Base-by-base conservation (phyloP, 2,329 filamentous ascomycete genomes). In the Stagonosporopsis tanaceti region DNA sequence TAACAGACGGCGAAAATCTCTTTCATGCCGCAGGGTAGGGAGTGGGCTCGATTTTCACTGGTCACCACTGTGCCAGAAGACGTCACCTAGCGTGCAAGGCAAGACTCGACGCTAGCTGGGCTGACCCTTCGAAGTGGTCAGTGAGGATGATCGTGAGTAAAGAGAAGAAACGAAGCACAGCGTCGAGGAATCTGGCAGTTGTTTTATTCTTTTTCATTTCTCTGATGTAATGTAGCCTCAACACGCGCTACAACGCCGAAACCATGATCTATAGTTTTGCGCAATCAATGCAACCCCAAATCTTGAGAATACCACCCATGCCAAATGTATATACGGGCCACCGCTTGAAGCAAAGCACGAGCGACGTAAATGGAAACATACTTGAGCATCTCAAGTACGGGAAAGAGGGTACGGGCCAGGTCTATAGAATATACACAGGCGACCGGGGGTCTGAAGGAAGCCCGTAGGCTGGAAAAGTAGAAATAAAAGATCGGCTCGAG, bases 351-450 rank as follows among this genome's bases (percentile, higher is more conserved):
- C 57, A 55, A 42, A 45, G 14, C 47, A 35, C 47, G 41, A 53
- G 46, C 45, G 50, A 50, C 32, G 52, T 59, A 59, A 24, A 52
- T 40, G 38, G 47, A 51, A 59, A 52, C 45, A 59, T 59, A 56
- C 53, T 45, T 59, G 47, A 53, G 22, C 22, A 22, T 22, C 28
- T 45, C 52, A 55, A 59, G 48, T 45, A 48, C 53, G 44, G 32
- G 51, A 52, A 53, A 54, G 42, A 35, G 47, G 34, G 25, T 56
- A 62, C 50, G 67, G 64, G 67, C 68, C 66, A 62, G 63, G 59
- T 66, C 56, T 64, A 53, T 45, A 50, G 60, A 72, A 69, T 75
- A 75, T 75, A 67, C 73, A 75, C 69, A 71, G 67, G 69, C 64
- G 70, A 74, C 70, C 65, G 48, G 61, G 57, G 62, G 65, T 71